Percentiles rank a stretch among this genome's conserved stretches.
These are phyloP conservation scores for Sporothrix mexicana DNA, from an alignment of 2,329 filamentous ascomycete genomes.

Conservation along the genomic window DNA sequence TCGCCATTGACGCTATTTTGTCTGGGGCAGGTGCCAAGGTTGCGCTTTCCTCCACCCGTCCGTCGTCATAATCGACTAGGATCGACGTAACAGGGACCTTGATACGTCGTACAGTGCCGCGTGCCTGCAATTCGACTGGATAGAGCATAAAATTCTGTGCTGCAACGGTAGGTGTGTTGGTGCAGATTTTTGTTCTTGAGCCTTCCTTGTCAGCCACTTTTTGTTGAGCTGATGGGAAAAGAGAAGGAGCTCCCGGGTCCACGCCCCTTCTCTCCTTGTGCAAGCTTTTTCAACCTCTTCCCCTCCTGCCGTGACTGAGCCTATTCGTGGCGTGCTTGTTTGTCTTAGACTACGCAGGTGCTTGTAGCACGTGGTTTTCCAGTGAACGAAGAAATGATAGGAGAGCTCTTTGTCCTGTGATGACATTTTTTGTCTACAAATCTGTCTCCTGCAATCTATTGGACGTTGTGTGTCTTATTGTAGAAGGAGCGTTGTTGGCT, in stretches of 20 bases:
- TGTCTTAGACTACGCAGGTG: conserved; percentile 11
- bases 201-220: conserved; percentile 9
- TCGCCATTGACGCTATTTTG: conserved; percentile 5
- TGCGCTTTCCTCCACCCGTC: conserved; percentile 26
- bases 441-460: no score
- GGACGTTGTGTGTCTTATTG: no score
- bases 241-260: background rate
- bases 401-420: background rate
- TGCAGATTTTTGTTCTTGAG: background rate
- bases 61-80: conserved; percentile 9
- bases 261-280: background rate
- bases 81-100: conserved; percentile 13
- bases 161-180: background rate
- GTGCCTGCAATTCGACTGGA: conserved; percentile 14
- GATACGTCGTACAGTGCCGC: background rate
- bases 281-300: background rate
- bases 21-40: conserved; percentile 22
- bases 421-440: no score
- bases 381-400: background rate
- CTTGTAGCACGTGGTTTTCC: conserved; percentile 21
- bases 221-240: background rate
- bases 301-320: conserved; percentile 21
- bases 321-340: conserved; percentile 18
- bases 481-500: no score
- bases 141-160: no score